Evolutionary conservation across 306 rosid species (phyloP).

Genomic region (Cucurbita ficifolia): DNA sequence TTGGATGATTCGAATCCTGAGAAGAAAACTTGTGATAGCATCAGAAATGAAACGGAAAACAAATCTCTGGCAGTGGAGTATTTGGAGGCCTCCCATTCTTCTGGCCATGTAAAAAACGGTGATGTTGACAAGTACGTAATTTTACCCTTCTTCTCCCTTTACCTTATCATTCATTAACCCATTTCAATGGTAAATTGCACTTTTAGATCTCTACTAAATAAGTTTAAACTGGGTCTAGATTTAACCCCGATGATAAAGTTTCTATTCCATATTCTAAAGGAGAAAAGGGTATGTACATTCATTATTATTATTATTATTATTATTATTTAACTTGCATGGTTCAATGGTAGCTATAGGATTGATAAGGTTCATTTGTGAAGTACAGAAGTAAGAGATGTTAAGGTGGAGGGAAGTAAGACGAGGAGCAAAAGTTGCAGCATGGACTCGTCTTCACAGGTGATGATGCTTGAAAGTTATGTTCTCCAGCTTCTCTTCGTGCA

Average conservation of each 20-base stretch:
- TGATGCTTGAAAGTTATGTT: conserved; percentile 48
- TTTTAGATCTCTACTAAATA: conserved; percentile 7
- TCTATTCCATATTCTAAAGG: conserved; percentile 22
- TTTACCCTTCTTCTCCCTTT: conserved; percentile 1
- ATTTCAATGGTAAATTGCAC: neutral
- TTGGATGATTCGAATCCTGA: conserved; percentile 2
- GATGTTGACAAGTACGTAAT: conserved; percentile 27
- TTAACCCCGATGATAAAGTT: conserved; percentile 14
- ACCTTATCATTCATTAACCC: neutral
- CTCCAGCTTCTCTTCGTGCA: conserved; percentile 64
- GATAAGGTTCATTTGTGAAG: neutral
- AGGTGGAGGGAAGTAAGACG: conserved; percentile 19
- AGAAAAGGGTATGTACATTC: conserved; percentile 30
- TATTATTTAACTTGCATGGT: neutral
- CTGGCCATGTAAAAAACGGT: conserved; percentile 21
- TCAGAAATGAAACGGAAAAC: conserved; percentile 16
- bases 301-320: neutral
- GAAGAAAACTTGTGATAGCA: conserved; percentile 13
- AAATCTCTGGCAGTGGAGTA: conserved; percentile 13
- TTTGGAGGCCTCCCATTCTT: conserved; percentile 18
- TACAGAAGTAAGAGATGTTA: conserved; percentile 26
- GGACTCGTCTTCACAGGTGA: conserved; percentile 37
- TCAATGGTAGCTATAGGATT: neutral
- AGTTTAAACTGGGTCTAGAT: conserved; percentile 27
- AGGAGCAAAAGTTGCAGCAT: conserved; percentile 17